phyloP scores from a whole-genome alignment of 139 green algal species.

The Coelastrella sp. region DNA sequence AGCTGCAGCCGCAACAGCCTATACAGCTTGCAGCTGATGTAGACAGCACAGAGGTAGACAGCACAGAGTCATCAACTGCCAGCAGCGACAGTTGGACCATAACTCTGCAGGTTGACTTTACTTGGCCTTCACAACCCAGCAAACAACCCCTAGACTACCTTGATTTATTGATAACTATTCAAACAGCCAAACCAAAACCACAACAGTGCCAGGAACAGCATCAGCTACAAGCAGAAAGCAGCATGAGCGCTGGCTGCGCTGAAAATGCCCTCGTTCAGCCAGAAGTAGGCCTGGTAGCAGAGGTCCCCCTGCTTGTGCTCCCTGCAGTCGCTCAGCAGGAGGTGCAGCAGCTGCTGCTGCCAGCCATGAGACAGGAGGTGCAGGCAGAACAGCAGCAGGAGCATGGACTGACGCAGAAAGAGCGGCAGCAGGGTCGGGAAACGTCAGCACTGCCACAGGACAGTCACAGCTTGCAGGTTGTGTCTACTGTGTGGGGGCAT shows the following conservation, averaged over 20 bases:
- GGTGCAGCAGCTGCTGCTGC: conserved; percentile 48
- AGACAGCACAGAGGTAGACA: not conserved
- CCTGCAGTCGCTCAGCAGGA: conserved; percentile 37
- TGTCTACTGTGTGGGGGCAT: not conserved
- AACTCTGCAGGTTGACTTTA: not conserved
- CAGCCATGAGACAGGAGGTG: conserved; percentile 40
- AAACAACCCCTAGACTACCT: not conserved
- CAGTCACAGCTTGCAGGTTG: not conserved
- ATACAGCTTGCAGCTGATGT: not conserved
- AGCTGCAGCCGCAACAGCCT: not conserved
- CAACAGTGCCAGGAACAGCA: not conserved
- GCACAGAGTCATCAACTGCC: not conserved
- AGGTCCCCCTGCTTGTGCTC: conserved; percentile 20
- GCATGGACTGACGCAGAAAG: not conserved
- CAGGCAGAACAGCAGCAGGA: conserved; percentile 13
- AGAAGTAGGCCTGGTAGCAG: not conserved
- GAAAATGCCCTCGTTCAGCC: not conserved
- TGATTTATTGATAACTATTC: not conserved
- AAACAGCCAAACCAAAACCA: not conserved
- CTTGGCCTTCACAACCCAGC: not conserved
- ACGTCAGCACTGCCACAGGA: not conserved
- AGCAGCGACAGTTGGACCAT: not conserved
- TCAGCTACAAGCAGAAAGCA: not conserved
- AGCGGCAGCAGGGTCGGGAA: not conserved
- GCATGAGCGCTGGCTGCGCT: not conserved